Conservation (phyloP, 2,329 filamentous ascomycete species). For the Hypoxylon sp. region DNA sequence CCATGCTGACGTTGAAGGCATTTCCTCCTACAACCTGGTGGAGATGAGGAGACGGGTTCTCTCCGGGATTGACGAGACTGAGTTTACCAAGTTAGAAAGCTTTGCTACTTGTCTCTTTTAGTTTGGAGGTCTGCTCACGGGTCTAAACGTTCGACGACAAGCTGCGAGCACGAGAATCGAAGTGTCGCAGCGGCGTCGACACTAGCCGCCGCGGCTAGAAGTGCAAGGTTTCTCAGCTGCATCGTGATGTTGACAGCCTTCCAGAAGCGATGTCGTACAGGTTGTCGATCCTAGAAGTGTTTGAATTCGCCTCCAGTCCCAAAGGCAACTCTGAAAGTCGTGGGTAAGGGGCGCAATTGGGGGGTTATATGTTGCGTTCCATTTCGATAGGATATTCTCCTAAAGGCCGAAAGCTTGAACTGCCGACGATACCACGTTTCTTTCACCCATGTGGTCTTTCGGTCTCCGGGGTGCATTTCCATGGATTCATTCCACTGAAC, state of each 20-base stretch:
- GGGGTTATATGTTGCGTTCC: conserved; percentile 30
- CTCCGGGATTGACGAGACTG: conserved; percentile 43
- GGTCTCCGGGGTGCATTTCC: conserved; percentile 21
- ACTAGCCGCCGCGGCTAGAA: conserved; percentile 38
- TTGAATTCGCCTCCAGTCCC: conserved; percentile 19
- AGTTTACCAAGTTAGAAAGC: conserved; percentile 16
- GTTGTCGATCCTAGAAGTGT: conserved; percentile 13
- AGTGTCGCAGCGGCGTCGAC: conserved; percentile 42
- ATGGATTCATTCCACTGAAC: conserved; percentile 19
- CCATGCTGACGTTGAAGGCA: conserved; percentile 44
- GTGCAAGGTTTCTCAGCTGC: conserved; percentile 36
- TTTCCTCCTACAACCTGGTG: conserved; percentile 45
- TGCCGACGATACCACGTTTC: conserved; percentile 30
- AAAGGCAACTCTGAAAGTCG: neutral
- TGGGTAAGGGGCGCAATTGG: conserved; percentile 6
- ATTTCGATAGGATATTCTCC: conserved; percentile 12
- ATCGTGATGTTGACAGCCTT: conserved; percentile 29
- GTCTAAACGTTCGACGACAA: conserved; percentile 45
- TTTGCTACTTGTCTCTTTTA: neutral
- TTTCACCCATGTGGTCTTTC: conserved; percentile 31
- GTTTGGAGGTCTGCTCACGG: conserved; percentile 34
- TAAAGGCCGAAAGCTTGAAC: conserved; percentile 24
- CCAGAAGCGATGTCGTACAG: conserved; percentile 1
- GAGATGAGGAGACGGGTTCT: conserved; percentile 42
- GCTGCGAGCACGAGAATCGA: conserved; percentile 45